These are phyloP conservation scores for Parathielavia hyrcaniae DNA, from an alignment of 495 filamentous ascomycete genomes.

Conservation along the genomic window DNA sequence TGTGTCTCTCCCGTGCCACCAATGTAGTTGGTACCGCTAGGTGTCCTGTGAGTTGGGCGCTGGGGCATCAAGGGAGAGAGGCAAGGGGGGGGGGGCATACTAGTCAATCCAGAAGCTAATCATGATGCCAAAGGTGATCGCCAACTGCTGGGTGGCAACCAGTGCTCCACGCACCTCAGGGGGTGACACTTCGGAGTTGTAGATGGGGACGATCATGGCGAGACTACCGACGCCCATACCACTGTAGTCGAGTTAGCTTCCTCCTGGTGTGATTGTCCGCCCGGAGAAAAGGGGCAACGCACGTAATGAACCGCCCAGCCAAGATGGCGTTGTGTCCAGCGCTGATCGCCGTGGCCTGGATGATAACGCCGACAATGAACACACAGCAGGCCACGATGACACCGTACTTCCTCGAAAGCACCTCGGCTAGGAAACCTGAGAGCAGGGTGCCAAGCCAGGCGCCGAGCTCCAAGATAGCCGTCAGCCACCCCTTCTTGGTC, in stretches of 20 bases:
- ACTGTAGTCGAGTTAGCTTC: constrained; percentile 17
- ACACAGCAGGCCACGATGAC: constrained; percentile 65
- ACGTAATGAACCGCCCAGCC: constrained; percentile 68
- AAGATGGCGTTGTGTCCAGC: constrained; percentile 56
- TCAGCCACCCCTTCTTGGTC: constrained; percentile 69
- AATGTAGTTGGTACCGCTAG: constrained; percentile 64
- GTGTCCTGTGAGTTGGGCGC: not conserved
- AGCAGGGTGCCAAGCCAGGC: constrained; percentile 75
- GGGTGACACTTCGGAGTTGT: constrained; percentile 63
- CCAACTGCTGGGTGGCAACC: constrained; percentile 72
- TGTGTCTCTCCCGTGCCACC: constrained; percentile 62
- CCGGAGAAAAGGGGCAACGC: constrained; percentile 10
- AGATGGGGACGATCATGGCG: constrained; percentile 60
- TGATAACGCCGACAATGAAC: constrained; percentile 70
- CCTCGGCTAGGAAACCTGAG: constrained; percentile 70
- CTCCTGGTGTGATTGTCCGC: not conserved
- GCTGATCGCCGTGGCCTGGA: constrained; percentile 58
- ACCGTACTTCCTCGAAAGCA: constrained; percentile 64
- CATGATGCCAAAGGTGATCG: constrained; percentile 78
- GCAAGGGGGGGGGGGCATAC: constrained; percentile 15
- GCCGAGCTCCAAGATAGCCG: constrained; percentile 74
- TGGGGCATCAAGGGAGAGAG: not conserved
- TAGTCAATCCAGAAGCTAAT: constrained; percentile 82
- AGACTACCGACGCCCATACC: constrained; percentile 68
- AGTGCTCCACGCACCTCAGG: constrained; percentile 60